Evolutionary conservation across 2,329 filamentous ascomycete species (phyloP).

Genomic region (Paecilomyces niveus): DNA sequence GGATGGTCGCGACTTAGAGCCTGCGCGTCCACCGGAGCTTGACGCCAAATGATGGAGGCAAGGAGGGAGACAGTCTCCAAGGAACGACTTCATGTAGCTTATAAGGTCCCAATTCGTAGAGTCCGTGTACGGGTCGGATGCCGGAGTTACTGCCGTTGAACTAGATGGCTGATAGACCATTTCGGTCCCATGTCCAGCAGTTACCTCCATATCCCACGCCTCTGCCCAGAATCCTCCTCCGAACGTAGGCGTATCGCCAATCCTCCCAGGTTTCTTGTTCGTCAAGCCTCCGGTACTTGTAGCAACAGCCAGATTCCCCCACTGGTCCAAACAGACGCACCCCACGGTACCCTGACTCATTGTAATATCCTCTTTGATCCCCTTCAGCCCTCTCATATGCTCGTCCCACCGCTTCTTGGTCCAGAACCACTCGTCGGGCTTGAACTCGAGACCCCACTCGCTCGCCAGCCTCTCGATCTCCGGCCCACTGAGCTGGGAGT

Average conservation of each 20-base stretch:
- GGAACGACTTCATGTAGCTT: conserved; percentile 2
- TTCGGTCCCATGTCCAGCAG: not conserved
- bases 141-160: not conserved
- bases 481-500: conserved; percentile 61
- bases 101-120: not conserved
- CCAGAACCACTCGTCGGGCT: conserved; percentile 67
- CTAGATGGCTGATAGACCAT: not conserved
- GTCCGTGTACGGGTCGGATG: not conserved
- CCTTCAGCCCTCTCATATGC: conserved; percentile 55
- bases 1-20: not conserved
- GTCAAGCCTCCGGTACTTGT: conserved; percentile 71
- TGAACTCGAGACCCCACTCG: conserved; percentile 58
- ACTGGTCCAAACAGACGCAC: conserved; percentile 70
- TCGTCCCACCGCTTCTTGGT: conserved; percentile 73
- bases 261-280: conserved; percentile 77
- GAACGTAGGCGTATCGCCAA: conserved; percentile 78
- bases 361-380: conserved; percentile 15
- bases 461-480: conserved; percentile 63
- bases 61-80: conserved; percentile 11
- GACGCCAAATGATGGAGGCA: not conserved
- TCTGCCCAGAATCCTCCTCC: conserved; percentile 90
- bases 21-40: not conserved
- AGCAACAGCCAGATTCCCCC: conserved; percentile 63
- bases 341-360: conserved; percentile 79
- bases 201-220: conserved; percentile 56